Conservation (phyloP, 2,329 filamentous ascomycete species). For the Canariomyces notabilis region DNA sequence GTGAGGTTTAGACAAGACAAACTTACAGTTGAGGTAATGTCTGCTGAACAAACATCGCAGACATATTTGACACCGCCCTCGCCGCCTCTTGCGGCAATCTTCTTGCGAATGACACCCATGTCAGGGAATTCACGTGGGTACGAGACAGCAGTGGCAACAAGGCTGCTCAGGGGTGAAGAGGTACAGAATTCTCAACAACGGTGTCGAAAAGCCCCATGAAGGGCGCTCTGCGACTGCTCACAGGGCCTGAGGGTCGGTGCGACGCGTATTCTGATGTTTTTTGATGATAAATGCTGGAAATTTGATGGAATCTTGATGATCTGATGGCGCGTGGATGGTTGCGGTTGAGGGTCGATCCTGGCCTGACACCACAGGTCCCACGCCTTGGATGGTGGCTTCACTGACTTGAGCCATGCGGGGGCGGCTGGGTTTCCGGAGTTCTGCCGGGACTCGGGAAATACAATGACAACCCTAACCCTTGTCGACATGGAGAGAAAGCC, state of each 20-base stretch:
- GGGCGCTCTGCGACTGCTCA: conserved; percentile 6
- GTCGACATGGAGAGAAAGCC: no score
- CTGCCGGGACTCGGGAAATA: conserved; percentile 1
- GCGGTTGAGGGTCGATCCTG: conserved; percentile 15
- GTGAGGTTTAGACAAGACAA: background rate
- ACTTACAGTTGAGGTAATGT: conserved; percentile 92
- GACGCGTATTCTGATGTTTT: conserved; percentile 24
- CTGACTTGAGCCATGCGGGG: background rate
- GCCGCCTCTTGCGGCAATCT: conserved; percentile 77
- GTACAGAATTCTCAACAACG: conserved; percentile 6
- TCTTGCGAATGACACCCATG: conserved; percentile 97
- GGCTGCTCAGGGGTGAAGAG: conserved; percentile 10
- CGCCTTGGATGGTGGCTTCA: background rate
- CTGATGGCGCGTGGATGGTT: conserved; percentile 13
- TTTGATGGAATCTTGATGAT: conserved; percentile 19
- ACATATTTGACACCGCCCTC: conserved; percentile 93
- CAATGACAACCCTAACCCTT: conserved; percentile 10
- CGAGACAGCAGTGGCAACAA: conserved; percentile 19
- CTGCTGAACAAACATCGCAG: conserved; percentile 92
- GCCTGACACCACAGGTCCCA: background rate
- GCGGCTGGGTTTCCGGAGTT: conserved; percentile 5
- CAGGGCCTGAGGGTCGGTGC: background rate
- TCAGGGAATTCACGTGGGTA: conserved; percentile 16
- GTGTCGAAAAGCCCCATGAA: conserved; percentile 11
- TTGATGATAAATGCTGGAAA: background rate